Conservation (phyloP, 345 rosid species). For the Heritiera fomes region DNA sequence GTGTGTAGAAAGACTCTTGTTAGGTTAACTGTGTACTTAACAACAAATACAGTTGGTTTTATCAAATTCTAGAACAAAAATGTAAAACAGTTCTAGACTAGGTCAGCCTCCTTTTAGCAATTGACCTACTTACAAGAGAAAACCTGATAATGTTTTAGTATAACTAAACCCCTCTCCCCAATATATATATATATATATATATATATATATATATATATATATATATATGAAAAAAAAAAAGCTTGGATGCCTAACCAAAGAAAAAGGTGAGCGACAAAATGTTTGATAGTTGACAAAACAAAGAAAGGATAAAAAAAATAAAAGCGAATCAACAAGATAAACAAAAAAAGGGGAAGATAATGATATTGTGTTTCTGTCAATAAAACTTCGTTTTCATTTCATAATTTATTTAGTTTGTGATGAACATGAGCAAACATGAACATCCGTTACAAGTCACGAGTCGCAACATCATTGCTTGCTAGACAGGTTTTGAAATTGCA, state of each 20-base stretch:
- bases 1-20: constrained; percentile 26
- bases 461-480: neutral
- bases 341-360: too few species aligned
- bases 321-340: too few species aligned
- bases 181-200: too few species aligned
- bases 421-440: neutral
- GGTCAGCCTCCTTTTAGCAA: neutral
- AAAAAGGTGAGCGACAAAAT: neutral
- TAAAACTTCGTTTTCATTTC: neutral
- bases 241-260: neutral
- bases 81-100: neutral
- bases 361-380: neutral
- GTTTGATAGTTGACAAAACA: neutral
- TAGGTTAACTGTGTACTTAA: constrained; percentile 50
- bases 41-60: constrained; percentile 13
- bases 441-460: neutral
- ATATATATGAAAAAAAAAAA: too few species aligned
- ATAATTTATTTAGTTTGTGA: neutral
- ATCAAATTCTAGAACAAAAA: constrained; percentile 15
- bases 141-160: neutral
- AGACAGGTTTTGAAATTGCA: neutral
- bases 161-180: too few species aligned
- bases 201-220: too few species aligned
- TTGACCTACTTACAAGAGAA: neutral
- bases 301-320: too few species aligned